Evolutionary conservation across 306 rosid genomes (phyloP).

Genomic region (Inga leiocalycina): DNA sequence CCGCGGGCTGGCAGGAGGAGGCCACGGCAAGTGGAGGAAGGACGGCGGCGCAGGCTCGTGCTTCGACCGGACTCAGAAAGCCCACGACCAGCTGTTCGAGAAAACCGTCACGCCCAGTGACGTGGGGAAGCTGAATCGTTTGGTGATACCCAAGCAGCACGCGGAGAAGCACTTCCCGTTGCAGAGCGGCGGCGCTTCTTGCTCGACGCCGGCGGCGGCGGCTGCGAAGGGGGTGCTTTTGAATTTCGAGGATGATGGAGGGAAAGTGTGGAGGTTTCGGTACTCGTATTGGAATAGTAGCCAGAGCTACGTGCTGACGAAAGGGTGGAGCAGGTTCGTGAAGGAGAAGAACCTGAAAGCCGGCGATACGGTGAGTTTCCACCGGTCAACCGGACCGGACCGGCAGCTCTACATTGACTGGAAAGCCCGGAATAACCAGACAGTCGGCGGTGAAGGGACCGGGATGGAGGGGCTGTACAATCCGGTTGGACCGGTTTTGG

Average conservation of each 20-base stretch:
- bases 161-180: constrained; percentile 96
- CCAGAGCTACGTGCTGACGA: constrained; percentile 90
- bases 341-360: constrained; percentile 88
- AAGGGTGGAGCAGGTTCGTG: constrained; percentile 99
- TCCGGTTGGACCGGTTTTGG: constrained; percentile 32
- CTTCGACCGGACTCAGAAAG: constrained; percentile 12
- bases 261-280: constrained; percentile 95
- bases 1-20: constrained; percentile 37
- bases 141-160: constrained; percentile 93
- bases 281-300: constrained; percentile 99
- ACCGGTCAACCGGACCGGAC: constrained; percentile 76
- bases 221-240: constrained; percentile 59
- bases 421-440: constrained; percentile 38
- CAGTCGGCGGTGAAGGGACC: background rate
- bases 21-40: background rate
- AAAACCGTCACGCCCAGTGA: constrained; percentile 95
- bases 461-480: constrained; percentile 21
- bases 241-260: constrained; percentile 87
- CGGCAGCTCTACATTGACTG: constrained; percentile 79
- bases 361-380: constrained; percentile 85
- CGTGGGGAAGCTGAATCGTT: constrained; percentile 89
- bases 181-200: constrained; percentile 42
- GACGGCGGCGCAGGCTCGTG: background rate
- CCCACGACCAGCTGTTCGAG: constrained; percentile 86
- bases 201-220: background rate